phyloP scores from a whole-genome alignment of 306 rosid genomes.

The Biancaea sappan region DNA sequence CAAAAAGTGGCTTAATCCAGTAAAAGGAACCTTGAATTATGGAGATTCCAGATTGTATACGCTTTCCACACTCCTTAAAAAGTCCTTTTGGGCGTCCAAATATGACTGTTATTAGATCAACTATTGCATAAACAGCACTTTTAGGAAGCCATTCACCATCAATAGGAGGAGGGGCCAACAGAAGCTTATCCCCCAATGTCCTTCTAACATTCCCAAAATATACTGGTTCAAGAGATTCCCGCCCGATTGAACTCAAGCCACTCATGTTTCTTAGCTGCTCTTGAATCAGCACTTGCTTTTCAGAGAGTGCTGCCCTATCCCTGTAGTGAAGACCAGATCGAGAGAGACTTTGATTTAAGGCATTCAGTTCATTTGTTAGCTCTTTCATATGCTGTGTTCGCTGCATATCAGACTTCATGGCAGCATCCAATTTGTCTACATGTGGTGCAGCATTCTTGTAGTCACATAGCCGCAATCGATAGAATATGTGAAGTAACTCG shows the following conservation, averaged over 20 bases:
- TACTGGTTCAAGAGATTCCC: conserved; percentile 72
- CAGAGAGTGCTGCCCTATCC: conserved; percentile 81
- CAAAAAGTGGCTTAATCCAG: conserved; percentile 26
- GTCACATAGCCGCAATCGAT: conserved; percentile 86
- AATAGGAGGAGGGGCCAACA: conserved; percentile 86
- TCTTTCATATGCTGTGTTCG: conserved; percentile 65
- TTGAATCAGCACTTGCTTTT: conserved; percentile 73
- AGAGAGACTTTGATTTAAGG: conserved; percentile 81
- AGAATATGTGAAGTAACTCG: conserved; percentile 88
- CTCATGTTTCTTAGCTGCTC: conserved; percentile 58
- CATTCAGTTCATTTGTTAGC: conserved; percentile 69
- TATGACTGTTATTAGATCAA: conserved; percentile 81
- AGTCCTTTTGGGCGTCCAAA: conserved; percentile 95
- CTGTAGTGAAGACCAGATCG: conserved; percentile 76
- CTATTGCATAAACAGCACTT: conserved; percentile 89
- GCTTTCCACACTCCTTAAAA: conserved; percentile 90
- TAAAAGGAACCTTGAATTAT: conserved; percentile 63
- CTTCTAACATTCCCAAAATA: conserved; percentile 80
- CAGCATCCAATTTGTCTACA: conserved; percentile 89
- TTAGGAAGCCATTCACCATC: conserved; percentile 99
- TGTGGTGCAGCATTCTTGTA: conserved; percentile 92
- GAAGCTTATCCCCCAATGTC: conserved; percentile 77
- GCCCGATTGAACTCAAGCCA: conserved; percentile 52
- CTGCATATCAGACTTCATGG: conserved; percentile 81
- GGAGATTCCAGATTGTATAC: conserved; percentile 82